Conservation (phyloP, 1,284 basidiomycete species). For the Afroboletus lepidellus region DNA sequence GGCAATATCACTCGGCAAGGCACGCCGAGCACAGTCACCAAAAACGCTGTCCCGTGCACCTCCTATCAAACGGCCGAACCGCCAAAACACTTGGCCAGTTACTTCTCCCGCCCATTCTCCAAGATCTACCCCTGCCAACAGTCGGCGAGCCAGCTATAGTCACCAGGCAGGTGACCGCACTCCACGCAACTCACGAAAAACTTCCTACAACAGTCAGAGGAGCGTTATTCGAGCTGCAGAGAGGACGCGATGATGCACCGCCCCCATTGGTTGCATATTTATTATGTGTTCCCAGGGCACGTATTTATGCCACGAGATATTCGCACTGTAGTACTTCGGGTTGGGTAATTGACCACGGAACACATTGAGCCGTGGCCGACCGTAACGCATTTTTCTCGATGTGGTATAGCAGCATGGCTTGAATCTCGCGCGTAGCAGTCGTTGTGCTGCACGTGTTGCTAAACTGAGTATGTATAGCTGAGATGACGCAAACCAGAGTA, state of each 20-base stretch:
- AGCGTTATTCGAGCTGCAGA: constrained; percentile 2
- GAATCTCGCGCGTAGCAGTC: not conserved
- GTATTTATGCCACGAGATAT: constrained; percentile 24
- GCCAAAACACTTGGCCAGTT: constrained; percentile 9
- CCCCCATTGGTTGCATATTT: constrained; percentile 18
- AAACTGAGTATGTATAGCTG: not conserved
- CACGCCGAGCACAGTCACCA: constrained; percentile 9
- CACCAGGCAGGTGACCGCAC: constrained; percentile 6
- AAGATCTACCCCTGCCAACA: constrained; percentile 13
- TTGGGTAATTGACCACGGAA: not conserved
- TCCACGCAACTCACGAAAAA: constrained; percentile 20
- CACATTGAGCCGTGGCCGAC: not conserved
- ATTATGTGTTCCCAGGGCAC: constrained; percentile 14
- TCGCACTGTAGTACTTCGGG: constrained; percentile 1
- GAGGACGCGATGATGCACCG: constrained; percentile 8
- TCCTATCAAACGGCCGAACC: constrained; percentile 13
- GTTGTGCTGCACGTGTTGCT: constrained; percentile 1
- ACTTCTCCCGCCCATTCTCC: constrained; percentile 17
- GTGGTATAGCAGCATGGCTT: not conserved
- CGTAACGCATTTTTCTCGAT: constrained; percentile 1
- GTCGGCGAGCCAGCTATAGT: constrained; percentile 22
- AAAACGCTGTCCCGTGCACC: constrained; percentile 8
- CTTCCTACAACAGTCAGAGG: constrained; percentile 16
- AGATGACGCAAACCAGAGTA: not conserved
- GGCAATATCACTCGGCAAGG: constrained; percentile 20